Base-by-base conservation (phyloP, 2,329 filamentous ascomycete genomes). In the Pezicula carpinea region DNA sequence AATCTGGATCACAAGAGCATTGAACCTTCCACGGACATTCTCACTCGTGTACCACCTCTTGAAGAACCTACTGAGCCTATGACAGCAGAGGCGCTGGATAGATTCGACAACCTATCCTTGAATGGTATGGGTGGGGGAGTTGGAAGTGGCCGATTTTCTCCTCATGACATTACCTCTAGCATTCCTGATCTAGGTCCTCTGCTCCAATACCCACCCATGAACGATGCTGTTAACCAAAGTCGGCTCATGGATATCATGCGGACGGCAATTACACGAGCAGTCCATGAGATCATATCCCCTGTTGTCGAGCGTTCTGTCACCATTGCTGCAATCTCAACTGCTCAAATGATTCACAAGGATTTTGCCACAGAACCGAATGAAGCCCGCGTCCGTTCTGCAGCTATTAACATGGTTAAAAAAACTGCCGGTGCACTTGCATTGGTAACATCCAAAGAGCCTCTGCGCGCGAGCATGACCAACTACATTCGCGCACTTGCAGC, bases 271-370 rank as follows among this genome's bases (percentile, higher is more conserved):
- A 89, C 89, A 39, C 86, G 90, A 50, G 92, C 95, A 26, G 85
- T 99, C 35, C 85, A 89, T 50, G 95, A 99, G 62, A 99, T 99
- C 47, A 97, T 99, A 51, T 89, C 92, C 44, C 95, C 93, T 19
- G 93, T 99, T 1, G 95, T 99, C 13, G 95, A 99, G 65, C 82
- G 93, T 46, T 99, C 93, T 2, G 92, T 99, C 33, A 97, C 95
- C 0, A 99, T 99, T 64, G 93, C 93, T 39, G 92, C 92, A 1
- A 97, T 99, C 50, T 95, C 92, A 3, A 96, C 95, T 0, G 87
- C 90, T 51, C 90, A 97, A 66, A 87, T 99, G 69, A 88, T 99
- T 35, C 84, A 88, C 58, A 99, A 99, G 65, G 93, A 99, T 64
- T 99, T 97, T 63, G 87, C 89, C 0, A 95, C 91, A 45, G 95